A percentile compares a stretch with the other conserved stretches of the same genome.
Conservation (phyloP, 345 rosid genomes). For the Chamaenerion angustifolium region DNA sequence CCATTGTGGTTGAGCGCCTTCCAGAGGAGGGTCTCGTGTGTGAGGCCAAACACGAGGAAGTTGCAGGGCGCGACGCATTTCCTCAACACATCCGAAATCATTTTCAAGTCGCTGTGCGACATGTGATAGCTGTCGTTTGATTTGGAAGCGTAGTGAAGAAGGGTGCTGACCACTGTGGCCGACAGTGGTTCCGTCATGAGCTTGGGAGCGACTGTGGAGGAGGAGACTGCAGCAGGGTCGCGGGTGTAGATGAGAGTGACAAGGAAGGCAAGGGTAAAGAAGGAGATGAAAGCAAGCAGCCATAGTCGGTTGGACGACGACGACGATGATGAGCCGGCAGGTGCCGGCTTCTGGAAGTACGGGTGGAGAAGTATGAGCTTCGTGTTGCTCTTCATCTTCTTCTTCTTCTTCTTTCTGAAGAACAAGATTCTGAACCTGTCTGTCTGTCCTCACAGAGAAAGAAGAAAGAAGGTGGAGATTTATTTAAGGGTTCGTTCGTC, state of each 20-base stretch:
- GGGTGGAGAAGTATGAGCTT: conserved; percentile 90
- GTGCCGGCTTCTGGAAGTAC: conserved; percentile 73
- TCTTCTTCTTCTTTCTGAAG: conserved; percentile 23
- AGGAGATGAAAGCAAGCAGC: conserved; percentile 69
- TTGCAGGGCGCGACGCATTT: conserved; percentile 82
- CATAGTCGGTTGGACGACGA: conserved; percentile 39
- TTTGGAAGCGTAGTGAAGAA: conserved; percentile 69
- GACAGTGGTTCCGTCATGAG: conserved; percentile 25
- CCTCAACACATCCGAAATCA: conserved; percentile 65
- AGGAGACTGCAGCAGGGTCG: conserved; percentile 13
- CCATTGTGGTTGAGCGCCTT: conserved; percentile 81
- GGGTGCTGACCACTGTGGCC: conserved; percentile 51
- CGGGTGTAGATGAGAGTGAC: conserved; percentile 54
- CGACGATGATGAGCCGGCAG: conserved; percentile 1
- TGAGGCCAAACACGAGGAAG: conserved; percentile 74
- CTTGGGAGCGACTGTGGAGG: conserved; percentile 13
- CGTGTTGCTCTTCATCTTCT: conserved; percentile 60
- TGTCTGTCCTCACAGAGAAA: too few species aligned
- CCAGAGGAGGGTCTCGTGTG: conserved; percentile 94
- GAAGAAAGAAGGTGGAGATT: background rate
- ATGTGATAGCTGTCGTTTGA: conserved; percentile 76
- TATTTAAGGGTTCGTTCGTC: background rate
- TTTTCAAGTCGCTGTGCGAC: conserved; percentile 57
- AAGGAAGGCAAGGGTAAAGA: conserved; percentile 73
- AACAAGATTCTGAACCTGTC: background rate